phyloP scores from a whole-genome alignment of 2,329 filamentous ascomycete species.

The Alternaria sp. region DNA sequence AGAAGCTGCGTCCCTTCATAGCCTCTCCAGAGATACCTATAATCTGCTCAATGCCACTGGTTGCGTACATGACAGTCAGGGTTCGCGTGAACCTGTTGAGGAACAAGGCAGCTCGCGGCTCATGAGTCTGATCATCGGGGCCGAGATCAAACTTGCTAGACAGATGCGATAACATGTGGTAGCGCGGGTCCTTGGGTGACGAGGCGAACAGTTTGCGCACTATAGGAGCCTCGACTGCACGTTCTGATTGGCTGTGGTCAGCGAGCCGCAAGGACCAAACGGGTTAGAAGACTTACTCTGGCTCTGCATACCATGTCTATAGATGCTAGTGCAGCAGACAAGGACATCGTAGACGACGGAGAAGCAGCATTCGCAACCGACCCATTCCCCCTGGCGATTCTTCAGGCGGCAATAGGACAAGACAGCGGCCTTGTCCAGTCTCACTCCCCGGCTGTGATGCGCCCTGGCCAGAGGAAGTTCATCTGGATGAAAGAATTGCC shows the following conservation, averaged over 20 bases:
- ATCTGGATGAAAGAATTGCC: conserved; percentile 86
- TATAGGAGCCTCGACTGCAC: conserved; percentile 78
- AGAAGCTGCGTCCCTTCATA: conserved; percentile 81
- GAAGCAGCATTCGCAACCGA: conserved; percentile 88
- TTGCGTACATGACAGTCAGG: conserved; percentile 86
- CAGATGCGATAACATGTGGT: conserved; percentile 87
- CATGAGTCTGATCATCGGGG: conserved; percentile 66
- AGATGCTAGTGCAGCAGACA: conserved; percentile 84
- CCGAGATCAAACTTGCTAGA: conserved; percentile 77
- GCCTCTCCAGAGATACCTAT: conserved; percentile 75
- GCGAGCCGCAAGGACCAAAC: not conserved
- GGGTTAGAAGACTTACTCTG: conserved; percentile 68
- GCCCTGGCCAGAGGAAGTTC: conserved; percentile 78
- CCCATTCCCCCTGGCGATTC: conserved; percentile 73
- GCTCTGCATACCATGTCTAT: conserved; percentile 72
- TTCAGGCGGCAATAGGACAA: conserved; percentile 79
- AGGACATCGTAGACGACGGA: conserved; percentile 88
- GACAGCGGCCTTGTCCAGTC: conserved; percentile 84
- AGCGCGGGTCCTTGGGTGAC: conserved; percentile 81
- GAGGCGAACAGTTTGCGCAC: conserved; percentile 82
- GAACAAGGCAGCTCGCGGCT: conserved; percentile 84
- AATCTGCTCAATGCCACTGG: conserved; percentile 76
- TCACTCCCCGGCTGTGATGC: conserved; percentile 75
- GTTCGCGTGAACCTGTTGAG: conserved; percentile 86
- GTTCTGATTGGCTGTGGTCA: conserved; percentile 62